Conservation (phyloP, 129 eudicot genomes). For the Calendula officinalis region DNA sequence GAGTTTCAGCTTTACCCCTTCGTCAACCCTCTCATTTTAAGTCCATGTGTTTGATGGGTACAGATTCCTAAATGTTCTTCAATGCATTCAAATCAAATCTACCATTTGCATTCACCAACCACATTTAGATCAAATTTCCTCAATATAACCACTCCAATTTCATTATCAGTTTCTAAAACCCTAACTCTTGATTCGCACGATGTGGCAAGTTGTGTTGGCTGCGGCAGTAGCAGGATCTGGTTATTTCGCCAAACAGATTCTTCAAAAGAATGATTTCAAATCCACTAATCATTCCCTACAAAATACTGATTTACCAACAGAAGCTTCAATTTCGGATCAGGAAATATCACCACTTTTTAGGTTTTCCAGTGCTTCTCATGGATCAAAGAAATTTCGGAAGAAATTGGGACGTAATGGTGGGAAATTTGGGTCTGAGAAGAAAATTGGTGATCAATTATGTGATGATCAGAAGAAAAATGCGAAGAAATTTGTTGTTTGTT, state of each 20-base stretch:
- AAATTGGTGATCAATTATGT: conserved; percentile 27
- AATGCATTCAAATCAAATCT: conserved; percentile 17
- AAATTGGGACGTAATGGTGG: conserved; percentile 29
- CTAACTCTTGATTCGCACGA: conserved; percentile 31
- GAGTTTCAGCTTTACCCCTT: conserved; percentile 15
- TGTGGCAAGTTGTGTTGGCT: conserved; percentile 89
- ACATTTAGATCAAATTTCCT: neutral
- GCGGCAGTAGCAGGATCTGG: conserved; percentile 94
- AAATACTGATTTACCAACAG: conserved; percentile 1
- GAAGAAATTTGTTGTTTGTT: conserved; percentile 49
- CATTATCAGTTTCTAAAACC: conserved; percentile 17
- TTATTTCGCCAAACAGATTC: conserved; percentile 54
- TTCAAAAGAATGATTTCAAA: conserved; percentile 22
- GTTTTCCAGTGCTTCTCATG: conserved; percentile 55
- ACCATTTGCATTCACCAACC: conserved; percentile 13
- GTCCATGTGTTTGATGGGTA: conserved; percentile 26
- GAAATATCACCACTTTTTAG: conserved; percentile 45
- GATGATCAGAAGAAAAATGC: conserved; percentile 39
- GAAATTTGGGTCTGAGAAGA: conserved; percentile 25
- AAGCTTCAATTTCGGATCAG: conserved; percentile 20
- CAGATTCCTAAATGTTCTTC: conserved; percentile 16
- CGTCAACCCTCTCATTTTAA: neutral
- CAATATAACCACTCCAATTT: conserved; percentile 10
- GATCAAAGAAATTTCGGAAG: conserved; percentile 33
- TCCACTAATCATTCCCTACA: conserved; percentile 4